Percentiles rank a stretch among this genome's conserved stretches.
Evolutionary conservation across 805 yeast genomes (phyloP).

Genomic region (Metschnikowia vanudenii): DNA sequence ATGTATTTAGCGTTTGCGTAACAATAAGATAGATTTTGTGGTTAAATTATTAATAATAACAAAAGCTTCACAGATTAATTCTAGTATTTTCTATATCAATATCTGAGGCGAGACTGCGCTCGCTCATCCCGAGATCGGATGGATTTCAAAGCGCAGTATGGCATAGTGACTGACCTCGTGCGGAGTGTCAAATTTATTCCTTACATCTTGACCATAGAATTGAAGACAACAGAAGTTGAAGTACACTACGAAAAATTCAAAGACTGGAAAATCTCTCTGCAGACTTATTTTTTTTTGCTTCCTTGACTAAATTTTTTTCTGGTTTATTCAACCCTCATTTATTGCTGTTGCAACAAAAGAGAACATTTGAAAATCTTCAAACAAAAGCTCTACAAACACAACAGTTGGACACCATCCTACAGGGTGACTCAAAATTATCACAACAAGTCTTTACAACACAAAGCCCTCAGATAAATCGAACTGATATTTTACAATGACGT

Average conservation of each 20-base stretch:
- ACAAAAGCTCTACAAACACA: not conserved
- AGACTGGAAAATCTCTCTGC: not conserved
- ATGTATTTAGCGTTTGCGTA: too few species aligned
- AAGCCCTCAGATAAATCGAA: too few species aligned
- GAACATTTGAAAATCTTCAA: not conserved
- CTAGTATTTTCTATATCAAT: not conserved
- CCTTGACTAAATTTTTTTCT: too few species aligned
- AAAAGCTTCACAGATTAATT: too few species aligned
- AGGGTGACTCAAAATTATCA: too few species aligned
- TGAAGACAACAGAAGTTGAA: not conserved
- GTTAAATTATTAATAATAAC: too few species aligned
- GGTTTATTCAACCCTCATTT: too few species aligned
- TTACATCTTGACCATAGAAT: not conserved
- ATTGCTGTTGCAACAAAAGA: too few species aligned
- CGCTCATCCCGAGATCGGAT: slow-evolving; percentile 12
- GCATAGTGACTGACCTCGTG: slow-evolving; percentile 2
- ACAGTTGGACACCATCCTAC: too few species aligned
- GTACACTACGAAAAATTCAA: not conserved
- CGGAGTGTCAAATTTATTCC: slow-evolving; percentile 3
- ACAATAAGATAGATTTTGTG: too few species aligned
- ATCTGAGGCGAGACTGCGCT: not conserved
- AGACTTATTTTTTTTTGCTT: too few species aligned
- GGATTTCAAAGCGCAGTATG: slow-evolving; percentile 4
- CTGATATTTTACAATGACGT: slow-evolving; percentile 16
- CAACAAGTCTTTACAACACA: too few species aligned